A percentile compares a stretch with the other conserved stretches of the same genome.
Evolutionary conservation across 2,329 filamentous ascomycete genomes (phyloP).

Genomic region (Paraphoma chrysanthemicola): DNA sequence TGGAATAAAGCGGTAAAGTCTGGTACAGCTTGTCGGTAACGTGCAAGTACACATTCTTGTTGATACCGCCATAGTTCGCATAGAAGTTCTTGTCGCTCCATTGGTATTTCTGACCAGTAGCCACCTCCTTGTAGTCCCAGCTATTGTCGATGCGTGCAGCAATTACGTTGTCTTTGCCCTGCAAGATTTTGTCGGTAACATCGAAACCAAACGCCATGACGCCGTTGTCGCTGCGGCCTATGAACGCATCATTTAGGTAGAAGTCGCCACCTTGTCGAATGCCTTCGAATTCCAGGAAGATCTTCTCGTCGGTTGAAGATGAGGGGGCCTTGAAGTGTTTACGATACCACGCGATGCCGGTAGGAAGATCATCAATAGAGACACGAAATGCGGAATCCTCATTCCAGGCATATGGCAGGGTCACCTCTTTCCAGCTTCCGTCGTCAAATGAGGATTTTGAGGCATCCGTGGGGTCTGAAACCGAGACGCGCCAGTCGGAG

Average conservation of each 20-base stretch:
- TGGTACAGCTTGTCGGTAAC: neutral
- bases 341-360: neutral
- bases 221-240: neutral
- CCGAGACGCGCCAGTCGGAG: neutral
- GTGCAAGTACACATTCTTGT: neutral
- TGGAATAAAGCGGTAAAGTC: neutral
- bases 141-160: neutral
- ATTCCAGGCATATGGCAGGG: neutral
- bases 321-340: neutral
- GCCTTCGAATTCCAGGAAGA: neutral
- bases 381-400: neutral
- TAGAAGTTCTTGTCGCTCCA: neutral
- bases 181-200: neutral
- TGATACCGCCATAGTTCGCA: neutral
- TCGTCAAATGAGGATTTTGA: neutral
- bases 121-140: neutral
- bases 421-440: neutral
- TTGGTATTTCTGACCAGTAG: neutral
- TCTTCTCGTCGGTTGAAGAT: neutral
- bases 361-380: neutral
- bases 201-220: neutral
- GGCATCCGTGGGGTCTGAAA: neutral
- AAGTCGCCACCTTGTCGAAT: neutral
- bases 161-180: neutral
- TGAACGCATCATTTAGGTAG: neutral